Evolutionary conservation across 805 yeast genomes (phyloP).

Genomic region (Candida montana): DNA sequence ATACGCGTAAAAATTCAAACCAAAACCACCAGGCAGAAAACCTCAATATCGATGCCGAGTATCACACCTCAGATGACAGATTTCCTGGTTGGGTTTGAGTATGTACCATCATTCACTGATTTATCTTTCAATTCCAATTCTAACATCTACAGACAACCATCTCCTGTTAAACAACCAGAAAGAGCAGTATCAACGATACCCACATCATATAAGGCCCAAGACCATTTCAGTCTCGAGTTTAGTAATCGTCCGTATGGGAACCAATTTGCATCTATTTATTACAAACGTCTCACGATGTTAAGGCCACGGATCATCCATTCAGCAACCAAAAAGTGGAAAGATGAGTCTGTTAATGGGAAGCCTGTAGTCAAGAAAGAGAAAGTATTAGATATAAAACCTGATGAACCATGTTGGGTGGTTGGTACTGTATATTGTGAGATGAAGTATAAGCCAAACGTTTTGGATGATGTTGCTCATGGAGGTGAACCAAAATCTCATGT

Average conservation of each 20-base stretch:
- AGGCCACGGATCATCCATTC: slow-evolving; percentile 41
- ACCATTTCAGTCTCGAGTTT: slow-evolving; percentile 17
- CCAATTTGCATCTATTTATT: slow-evolving; percentile 58
- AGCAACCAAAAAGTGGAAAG: slow-evolving; percentile 54
- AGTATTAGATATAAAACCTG: slow-evolving; percentile 57
- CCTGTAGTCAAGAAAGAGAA: slow-evolving; percentile 36
- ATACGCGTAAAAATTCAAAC: not conserved
- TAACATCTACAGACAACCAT: slow-evolving; percentile 1
- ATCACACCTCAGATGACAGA: slow-evolving; percentile 7
- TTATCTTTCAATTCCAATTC: not conserved
- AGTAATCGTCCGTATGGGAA: slow-evolving; percentile 40
- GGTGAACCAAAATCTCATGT: slow-evolving; percentile 13
- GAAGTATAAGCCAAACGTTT: slow-evolving; percentile 78
- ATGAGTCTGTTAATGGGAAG: slow-evolving; percentile 36
- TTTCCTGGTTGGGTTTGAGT: slow-evolving; percentile 9
- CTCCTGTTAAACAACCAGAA: not conserved
- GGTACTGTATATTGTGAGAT: slow-evolving; percentile 86
- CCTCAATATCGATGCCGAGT: slow-evolving; percentile 3
- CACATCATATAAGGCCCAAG: slow-evolving; percentile 11
- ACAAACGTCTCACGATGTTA: slow-evolving; percentile 43
- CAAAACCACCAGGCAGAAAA: not conserved
- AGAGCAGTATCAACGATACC: slow-evolving; percentile 6
- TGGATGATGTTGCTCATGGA: slow-evolving; percentile 69
- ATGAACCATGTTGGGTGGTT: slow-evolving; percentile 69
- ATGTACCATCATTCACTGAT: no score